These are phyloP conservation scores for Xylaria telfairii DNA, from an alignment of 495 filamentous ascomycete genomes.

Conservation along the genomic window DNA sequence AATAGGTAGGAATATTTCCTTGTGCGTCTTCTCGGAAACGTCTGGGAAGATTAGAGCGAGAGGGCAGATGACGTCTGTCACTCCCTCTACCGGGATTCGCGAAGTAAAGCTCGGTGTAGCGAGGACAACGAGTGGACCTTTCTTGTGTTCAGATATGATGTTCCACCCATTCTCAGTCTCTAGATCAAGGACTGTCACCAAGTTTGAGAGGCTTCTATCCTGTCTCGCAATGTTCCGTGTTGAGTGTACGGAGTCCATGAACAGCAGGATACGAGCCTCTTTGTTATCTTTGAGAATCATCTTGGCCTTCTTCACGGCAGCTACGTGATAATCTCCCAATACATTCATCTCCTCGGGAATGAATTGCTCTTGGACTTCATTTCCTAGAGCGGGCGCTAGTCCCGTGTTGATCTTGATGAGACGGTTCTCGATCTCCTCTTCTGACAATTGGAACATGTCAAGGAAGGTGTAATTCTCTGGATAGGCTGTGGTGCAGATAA, in stretches of 20 bases:
- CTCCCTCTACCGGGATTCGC: background rate
- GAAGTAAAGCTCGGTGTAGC: background rate
- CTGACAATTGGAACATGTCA: background rate
- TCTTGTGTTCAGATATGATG: background rate
- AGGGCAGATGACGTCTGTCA: background rate
- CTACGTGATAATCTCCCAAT: background rate
- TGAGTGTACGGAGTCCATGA: background rate
- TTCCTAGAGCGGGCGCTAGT: background rate
- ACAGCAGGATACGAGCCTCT: background rate
- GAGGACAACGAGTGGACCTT: background rate
- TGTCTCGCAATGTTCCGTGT: background rate
- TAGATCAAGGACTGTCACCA: background rate
- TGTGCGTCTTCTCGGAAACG: background rate
- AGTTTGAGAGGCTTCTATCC: accelerated
- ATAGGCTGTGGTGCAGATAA: background rate
- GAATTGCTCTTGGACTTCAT: background rate
- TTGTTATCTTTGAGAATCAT: background rate
- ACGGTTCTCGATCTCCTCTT: background rate
- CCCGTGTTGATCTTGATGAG: background rate
- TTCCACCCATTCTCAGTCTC: background rate
- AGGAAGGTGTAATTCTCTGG: background rate
- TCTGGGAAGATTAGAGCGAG: background rate
- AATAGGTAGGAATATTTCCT: background rate
- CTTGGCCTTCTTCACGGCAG: background rate
- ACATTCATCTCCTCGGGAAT: background rate